These are phyloP conservation scores for Eucalyptus globulus DNA, from an alignment of 345 rosid genomes.

Conservation along the genomic window DNA sequence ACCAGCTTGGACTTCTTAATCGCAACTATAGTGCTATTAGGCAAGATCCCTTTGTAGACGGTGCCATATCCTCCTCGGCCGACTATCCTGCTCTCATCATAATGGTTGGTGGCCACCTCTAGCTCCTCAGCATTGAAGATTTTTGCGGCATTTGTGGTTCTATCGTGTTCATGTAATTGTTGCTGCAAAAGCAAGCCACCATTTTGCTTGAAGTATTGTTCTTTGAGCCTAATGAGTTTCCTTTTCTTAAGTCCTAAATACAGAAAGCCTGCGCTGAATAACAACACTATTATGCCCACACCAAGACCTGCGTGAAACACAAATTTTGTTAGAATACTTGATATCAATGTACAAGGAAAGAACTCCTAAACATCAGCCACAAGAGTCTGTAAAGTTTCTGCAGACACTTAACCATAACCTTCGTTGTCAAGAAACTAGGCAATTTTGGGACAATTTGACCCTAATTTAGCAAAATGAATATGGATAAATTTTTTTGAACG, in stretches of 20 bases:
- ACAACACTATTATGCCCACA: neutral
- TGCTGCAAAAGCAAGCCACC: conserved; percentile 28
- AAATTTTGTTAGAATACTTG: neutral
- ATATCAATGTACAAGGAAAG: neutral
- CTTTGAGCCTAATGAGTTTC: neutral
- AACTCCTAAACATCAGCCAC: neutral
- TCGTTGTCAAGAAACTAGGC: neutral
- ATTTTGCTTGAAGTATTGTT: conserved; percentile 10
- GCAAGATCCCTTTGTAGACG: conserved; percentile 9
- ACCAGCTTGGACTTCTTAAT: conserved; percentile 29
- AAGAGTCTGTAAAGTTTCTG: neutral
- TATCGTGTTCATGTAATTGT: neutral
- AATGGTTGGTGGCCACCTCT: conserved; percentile 26
- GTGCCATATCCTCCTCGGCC: conserved; percentile 34
- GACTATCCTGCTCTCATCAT: conserved; percentile 9
- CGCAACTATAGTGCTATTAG: conserved; percentile 2
- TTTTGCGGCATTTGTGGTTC: neutral
- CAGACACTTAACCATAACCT: neutral
- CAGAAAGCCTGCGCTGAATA: neutral
- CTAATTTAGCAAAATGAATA: neutral
- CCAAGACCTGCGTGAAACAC: neutral
- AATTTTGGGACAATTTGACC: neutral
- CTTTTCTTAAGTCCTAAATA: neutral
- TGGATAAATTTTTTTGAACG: neutral
- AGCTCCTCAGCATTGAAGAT: conserved; percentile 25